Evolutionary conservation across 371 early-diverging fungal genomes (phyloP), one percentile per base, ranked within the genome.

Genomic region (Apophysomyces trapeziformis): DNA sequence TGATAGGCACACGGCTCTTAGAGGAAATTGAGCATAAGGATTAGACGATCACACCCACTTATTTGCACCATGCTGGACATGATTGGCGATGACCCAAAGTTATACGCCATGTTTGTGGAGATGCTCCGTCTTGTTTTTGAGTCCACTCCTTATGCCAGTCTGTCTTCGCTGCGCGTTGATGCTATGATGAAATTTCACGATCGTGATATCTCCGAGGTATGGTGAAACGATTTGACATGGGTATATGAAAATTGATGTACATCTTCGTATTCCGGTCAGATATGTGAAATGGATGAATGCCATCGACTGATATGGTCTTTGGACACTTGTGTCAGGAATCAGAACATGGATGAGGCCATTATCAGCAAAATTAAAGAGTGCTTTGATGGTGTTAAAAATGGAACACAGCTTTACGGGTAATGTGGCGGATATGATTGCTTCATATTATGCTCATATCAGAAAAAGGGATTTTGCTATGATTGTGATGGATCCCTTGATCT

Each of bases 151-250:
- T 82, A 87, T 65, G 79, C 87, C 0, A 80, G 83, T 41, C 70
- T 86, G 35, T 87, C 89, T 57, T 87, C 88, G 1, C 73, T 91
- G 38, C 87, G 90, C 36, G 85, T 88, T n/a, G 92, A 91, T 73
- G 69, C 90, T 0, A 68, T 88, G 39, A 88, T 90, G 89, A 78
- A 82, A 14, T 82, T 88, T 75, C 90, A 91, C 68, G 87, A 89
- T 38, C 76, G 73, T 39, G 87, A 85, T 65, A 63, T 82, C 6
- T 68, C 72, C 39, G 68, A 73, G 36, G 86, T 85, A 78, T 66
- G 61, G 1, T 39, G 13, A 41, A 35, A 16, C 36, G 7, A 36
- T 5, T 8, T 7, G n/a, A 43, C 13, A 2, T 26, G 32, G 2
- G 32, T 26, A 26, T 26, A 26, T 26, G 32, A 26, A 13, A 46